Percentiles rank a stretch among this genome's conserved stretches.
phyloP scores from a whole-genome alignment of 805 yeast genomes.

The Myxozyma udenii region DNA sequence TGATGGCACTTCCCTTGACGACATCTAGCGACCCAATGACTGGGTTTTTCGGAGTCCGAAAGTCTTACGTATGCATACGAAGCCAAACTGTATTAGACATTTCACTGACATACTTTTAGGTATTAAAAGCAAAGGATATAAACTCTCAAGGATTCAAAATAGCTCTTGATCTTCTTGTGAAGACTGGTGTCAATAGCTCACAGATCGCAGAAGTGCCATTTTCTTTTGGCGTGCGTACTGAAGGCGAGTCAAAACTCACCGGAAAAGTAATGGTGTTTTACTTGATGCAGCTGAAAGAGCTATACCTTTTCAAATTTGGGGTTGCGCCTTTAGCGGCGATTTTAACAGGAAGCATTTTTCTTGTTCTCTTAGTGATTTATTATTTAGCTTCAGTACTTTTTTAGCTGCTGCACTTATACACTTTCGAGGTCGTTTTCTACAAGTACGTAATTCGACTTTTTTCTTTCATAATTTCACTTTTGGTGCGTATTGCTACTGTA shows the following conservation, averaged over 20 bases:
- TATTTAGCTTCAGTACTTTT: not conserved
- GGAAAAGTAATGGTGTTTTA: slow-evolving; percentile 51
- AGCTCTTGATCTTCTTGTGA: slow-evolving; percentile 49
- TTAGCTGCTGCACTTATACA: not conserved
- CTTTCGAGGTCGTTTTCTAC: too few relatives aligned
- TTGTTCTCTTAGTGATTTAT: too few relatives aligned
- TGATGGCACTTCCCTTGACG: slow-evolving; percentile 50
- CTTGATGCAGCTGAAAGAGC: slow-evolving; percentile 47
- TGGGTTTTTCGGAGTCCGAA: slow-evolving; percentile 52
- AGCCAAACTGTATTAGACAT: not conserved
- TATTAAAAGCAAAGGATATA: slow-evolving; percentile 39
- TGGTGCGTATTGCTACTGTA: too few relatives aligned
- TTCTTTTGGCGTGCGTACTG: slow-evolving; percentile 53
- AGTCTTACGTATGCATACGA: slow-evolving; percentile 38
- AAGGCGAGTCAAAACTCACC: slow-evolving; percentile 51
- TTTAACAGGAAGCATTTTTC: too few relatives aligned
- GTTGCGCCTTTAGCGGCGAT: slow-evolving; percentile 40
- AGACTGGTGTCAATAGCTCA: slow-evolving; percentile 42
- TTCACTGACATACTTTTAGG: too few relatives aligned
- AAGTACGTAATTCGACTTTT: too few relatives aligned
- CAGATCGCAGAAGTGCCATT: slow-evolving; percentile 50
- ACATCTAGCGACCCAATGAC: slow-evolving; percentile 55
- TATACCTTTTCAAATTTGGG: slow-evolving; percentile 49
- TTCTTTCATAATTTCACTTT: too few relatives aligned
- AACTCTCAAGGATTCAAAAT: slow-evolving; percentile 50